Conservation (phyloP, 805 yeast genomes). For the Myxozyma mucilagina region DNA sequence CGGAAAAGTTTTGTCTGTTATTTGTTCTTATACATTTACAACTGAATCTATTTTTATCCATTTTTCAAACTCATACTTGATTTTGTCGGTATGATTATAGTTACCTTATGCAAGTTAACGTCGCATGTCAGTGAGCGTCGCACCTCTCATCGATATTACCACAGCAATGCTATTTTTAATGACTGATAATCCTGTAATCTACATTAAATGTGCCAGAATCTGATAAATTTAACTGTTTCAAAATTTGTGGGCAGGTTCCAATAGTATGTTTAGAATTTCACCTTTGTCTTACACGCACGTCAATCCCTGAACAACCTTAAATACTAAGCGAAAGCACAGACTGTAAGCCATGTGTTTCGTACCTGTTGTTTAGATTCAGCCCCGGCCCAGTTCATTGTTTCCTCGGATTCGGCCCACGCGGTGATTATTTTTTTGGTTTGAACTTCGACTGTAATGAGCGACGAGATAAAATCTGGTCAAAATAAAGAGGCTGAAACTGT, state of each 20-base stretch:
- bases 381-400: neutral
- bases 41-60: neutral
- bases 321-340: neutral
- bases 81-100: neutral
- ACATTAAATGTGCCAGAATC: too few species aligned
- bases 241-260: too few species aligned
- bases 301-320: too few species aligned
- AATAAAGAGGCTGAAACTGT: neutral
- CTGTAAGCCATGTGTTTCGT: neutral
- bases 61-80: neutral
- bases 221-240: too few species aligned
- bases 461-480: neutral
- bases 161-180: too few species aligned
- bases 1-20: neutral
- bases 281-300: too few species aligned
- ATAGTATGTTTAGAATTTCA: too few species aligned
- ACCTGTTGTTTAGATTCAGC: neutral
- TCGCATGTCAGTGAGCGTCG: too few species aligned
- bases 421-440: neutral
- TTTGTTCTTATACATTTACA: neutral
- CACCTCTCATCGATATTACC: too few species aligned
- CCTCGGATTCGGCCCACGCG: neutral
- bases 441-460: neutral
- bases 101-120: neutral
- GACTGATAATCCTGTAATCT: too few species aligned